A percentile compares a stretch with the other conserved stretches of the same genome.
phyloP scores from a whole-genome alignment of 2,329 filamentous ascomycete species.

The Sporothrix schenckii region DNA sequence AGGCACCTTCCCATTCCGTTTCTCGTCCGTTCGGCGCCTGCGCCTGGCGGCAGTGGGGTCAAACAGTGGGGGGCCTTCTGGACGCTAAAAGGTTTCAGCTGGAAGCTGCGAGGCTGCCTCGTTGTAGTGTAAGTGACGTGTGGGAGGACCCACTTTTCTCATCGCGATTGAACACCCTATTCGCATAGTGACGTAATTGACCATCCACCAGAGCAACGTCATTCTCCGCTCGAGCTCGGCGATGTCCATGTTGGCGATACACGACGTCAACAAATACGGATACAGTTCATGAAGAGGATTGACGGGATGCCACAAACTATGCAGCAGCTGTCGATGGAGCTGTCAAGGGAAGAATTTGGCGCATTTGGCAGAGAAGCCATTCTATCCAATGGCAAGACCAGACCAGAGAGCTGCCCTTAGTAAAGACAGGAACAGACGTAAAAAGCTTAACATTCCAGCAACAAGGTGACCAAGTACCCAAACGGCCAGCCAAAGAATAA shows the following conservation, averaged over 20 bases:
- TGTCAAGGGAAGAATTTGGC: no score
- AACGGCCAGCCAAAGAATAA: neutral
- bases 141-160: conserved; percentile 13
- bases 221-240: neutral
- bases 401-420: neutral
- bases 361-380: neutral
- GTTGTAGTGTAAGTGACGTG: neutral
- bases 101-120: neutral
- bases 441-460: no score
- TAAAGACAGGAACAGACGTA: neutral
- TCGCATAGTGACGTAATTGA: conserved; percentile 26
- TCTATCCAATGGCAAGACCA: neutral
- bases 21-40: neutral
- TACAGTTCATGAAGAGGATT: neutral
- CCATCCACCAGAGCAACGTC: neutral
- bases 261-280: neutral
- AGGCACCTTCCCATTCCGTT: neutral
- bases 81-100: neutral
- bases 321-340: no score
- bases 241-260: neutral
- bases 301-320: neutral
- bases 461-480: no score
- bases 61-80: neutral
- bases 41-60: conserved; percentile 3
- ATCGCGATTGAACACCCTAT: neutral